Evolutionary conservation across 192 early-diverging fungal genomes (phyloP).

Genomic region (Entomortierella parvispora): DNA sequence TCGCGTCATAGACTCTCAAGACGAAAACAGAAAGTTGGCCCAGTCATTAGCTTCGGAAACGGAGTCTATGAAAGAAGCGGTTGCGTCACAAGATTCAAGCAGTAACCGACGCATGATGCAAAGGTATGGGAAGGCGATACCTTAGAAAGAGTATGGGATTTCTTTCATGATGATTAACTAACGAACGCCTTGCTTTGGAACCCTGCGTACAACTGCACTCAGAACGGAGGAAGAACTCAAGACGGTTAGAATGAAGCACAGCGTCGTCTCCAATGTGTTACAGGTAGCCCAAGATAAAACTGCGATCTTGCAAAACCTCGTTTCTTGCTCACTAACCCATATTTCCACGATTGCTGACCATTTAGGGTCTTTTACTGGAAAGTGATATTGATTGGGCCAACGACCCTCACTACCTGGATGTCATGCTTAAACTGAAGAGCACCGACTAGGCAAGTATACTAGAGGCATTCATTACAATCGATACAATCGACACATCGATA

Average conservation of each 20-base stretch:
- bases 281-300: constrained; percentile 15
- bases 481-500: too few species aligned
- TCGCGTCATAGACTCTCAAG: constrained; percentile 39
- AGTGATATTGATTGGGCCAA: constrained; percentile 57
- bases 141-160: neutral
- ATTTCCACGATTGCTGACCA: neutral
- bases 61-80: constrained; percentile 6
- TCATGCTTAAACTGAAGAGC: constrained; percentile 39
- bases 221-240: constrained; percentile 41
- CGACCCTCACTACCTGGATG: constrained; percentile 47
- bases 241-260: constrained; percentile 35
- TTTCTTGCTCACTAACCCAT: neutral
- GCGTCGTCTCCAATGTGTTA: constrained; percentile 38
- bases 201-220: too few species aligned
- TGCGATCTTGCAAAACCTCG: neutral
- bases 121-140: neutral
- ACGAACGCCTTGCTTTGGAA: neutral
- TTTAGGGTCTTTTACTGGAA: constrained; percentile 56
- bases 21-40: constrained; percentile 27
- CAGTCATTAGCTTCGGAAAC: constrained; percentile 16
- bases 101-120: constrained; percentile 11
- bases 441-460: constrained; percentile 3
- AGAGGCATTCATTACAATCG: too few species aligned
- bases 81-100: constrained; percentile 7
- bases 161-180: neutral